phyloP scores from a whole-genome alignment of 257 asterid genomes.

The Solanum corneliomulleri region DNA sequence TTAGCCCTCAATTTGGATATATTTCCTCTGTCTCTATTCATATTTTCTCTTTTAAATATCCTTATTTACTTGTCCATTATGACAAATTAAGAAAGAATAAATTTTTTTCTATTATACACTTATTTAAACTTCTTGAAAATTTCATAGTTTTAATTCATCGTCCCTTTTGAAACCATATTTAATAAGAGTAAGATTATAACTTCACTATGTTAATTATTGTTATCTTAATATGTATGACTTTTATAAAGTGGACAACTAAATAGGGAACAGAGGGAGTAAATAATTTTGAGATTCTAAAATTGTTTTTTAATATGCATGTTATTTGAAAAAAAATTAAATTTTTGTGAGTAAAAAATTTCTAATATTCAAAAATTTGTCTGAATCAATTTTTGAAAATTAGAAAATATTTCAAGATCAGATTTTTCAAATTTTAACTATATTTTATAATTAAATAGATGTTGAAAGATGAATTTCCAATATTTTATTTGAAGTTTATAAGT shows the following conservation, averaged over 20 bases:
- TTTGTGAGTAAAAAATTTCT: not conserved
- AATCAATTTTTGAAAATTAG: not conserved
- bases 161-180: too few species aligned
- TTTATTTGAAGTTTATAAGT: not conserved
- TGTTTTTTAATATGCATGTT: not conserved
- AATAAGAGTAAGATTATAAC: too few species aligned
- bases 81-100: too few species aligned
- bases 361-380: not conserved
- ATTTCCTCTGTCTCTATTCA: accelerated
- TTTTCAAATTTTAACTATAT: not conserved
- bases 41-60: accelerated
- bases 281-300: not conserved
- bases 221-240: too few species aligned
- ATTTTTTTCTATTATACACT: too few species aligned
- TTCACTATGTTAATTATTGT: too few species aligned
- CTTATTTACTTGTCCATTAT: accelerated
- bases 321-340: not conserved
- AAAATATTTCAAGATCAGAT: not conserved
- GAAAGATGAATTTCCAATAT: not conserved
- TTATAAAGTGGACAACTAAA: too few species aligned
- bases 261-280: not conserved
- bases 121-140: too few species aligned
- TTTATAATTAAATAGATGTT: not conserved
- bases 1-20: not conserved
- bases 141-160: too few species aligned